These are phyloP conservation scores for Diutina catenulata DNA, from an alignment of 1,139 yeast species.

Conservation along the genomic window DNA sequence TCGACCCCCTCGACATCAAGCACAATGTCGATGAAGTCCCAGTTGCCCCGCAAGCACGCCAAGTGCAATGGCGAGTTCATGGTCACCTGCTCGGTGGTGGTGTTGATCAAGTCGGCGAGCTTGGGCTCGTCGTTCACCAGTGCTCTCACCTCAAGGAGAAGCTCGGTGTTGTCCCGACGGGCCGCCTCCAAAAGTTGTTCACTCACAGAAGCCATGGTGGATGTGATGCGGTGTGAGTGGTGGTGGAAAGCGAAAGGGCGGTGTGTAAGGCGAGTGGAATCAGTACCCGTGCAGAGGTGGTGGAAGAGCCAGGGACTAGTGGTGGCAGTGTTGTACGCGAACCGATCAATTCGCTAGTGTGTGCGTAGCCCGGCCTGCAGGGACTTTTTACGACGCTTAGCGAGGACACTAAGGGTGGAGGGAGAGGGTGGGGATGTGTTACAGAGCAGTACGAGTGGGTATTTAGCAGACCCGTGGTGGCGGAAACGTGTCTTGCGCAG, in stretches of 20 bases:
- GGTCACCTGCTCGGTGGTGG: slow-evolving; percentile 57
- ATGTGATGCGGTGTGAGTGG: no score
- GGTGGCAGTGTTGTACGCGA: no score
- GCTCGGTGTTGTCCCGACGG: slow-evolving; percentile 77
- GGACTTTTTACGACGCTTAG: no score
- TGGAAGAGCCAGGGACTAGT: no score
- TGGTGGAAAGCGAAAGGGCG: no score
- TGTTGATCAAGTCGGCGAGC: slow-evolving; percentile 54
- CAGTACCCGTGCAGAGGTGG: no score
- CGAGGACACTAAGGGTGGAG: no score
- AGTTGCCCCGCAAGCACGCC: slow-evolving; percentile 71
- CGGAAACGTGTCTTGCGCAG: not conserved
- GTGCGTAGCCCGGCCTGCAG: no score
- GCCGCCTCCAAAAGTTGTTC: slow-evolving; percentile 85
- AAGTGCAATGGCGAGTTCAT: slow-evolving; percentile 80
- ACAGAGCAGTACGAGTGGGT: no score
- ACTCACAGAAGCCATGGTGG: not conserved
- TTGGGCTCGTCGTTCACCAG: slow-evolving; percentile 32
- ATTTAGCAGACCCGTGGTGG: no score
- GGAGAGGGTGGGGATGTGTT: not conserved
- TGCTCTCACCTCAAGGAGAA: slow-evolving; percentile 45
- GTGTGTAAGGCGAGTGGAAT: no score
- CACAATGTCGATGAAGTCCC: slow-evolving; percentile 74
- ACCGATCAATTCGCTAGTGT: no score
- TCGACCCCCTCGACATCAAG: slow-evolving; percentile 88